Base-by-base conservation (phyloP, 208 protist genomes). In the Leishmania lainsoni region DNA sequence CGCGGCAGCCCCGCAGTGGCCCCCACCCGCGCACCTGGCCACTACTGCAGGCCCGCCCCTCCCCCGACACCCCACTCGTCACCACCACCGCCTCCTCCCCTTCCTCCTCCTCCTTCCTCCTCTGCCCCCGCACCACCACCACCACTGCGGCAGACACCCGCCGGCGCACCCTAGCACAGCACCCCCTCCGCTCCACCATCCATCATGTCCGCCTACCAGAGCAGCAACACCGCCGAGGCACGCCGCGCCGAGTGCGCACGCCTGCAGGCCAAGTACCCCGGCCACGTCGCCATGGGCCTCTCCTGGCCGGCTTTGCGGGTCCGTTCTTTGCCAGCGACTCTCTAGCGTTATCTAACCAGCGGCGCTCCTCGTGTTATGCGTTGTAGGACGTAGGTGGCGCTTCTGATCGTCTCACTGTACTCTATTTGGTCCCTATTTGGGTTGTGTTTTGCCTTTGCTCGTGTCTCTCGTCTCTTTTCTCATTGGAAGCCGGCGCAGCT, bases 221-320 rank as follows among this genome's bases (percentile, higher is more conserved):
- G 63, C 52, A 56, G 69, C 39, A 32, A 74, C 51, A 6, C 73
- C 29, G 63, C 5, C 45, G 79, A 48, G 65, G 72, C 54, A 6
- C 76, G 76, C 58, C 61, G 42, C 14, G 65, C 69, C 26, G 71
- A 85, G 63, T 80, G 75, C 81, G 39, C 51, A 78, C n/a, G 82
- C 39, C 82, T 80, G 73, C 65, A 35, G 78, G 66, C 56, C 82
- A 81, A 61, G 66, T 65, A 77, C 74, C 75, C 77, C 49, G 81
- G 75, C 78, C 75, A 65, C 49, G 79, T 83, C n/a, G 79, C 71
- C 39, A 32, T 84, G 10, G 58, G 69, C 45, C 6, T 26, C 1
- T 74, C 3, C 16, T 42, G 0, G 39, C 22, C 3, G 59, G 1
- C 26, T 29, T 32, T 6, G 22, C 59, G 0, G n/a, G 3, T 4